Base-by-base conservation (phyloP, 176 grass and related monocot genomes). In the Zizania latifolia region DNA sequence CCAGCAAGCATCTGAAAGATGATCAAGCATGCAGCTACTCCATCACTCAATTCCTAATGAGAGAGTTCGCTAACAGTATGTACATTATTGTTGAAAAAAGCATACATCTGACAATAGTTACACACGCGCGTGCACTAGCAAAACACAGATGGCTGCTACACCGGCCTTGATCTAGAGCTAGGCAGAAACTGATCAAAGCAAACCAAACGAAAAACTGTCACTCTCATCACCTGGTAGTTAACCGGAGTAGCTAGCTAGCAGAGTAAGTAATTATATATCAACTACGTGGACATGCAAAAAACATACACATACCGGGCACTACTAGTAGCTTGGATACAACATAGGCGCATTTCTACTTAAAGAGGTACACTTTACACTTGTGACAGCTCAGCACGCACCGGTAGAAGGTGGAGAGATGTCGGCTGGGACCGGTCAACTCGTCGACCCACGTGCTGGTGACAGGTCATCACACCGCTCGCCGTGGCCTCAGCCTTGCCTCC, bases 401-500 rank as follows among this genome's bases (percentile, higher is more conserved):
- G 37, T 41, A 68, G 48, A 8, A 38, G 0, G 65, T 10, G 7
- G 7, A 14, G 16, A n/a, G n/a, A n/a, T n/a, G 70, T 13, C 24
- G 0, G 5, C 35, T 19, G 23, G 19, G n/a, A n/a, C n/a, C n/a
- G n/a, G n/a, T n/a, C n/a, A n/a, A n/a, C n/a, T 22, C 41, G 2
- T 1, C 2, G 5, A 2, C 11, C 7, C 36, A 44, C 64, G 53
- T 80, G 30, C n/a, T 9, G 0, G 39, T 0, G 15, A 16, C 77
- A 75, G 14, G 6, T 76, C 71, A 36, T 74, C 85, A 68, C 53
- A 16, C 68, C 0, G 9, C 5, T 4, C 40, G 77, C 30, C 86
- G 72, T 3, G 76, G 80, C 58, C 78, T 68, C 37, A 92, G n/a
- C 68, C 53, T 73, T 0, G 75, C 89, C 45, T 77, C 48, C 24